Percentiles rank a stretch among this genome's conserved stretches.
Evolutionary conservation across 2,329 filamentous ascomycete species (phyloP).

Genomic region (Phoma herbarum): DNA sequence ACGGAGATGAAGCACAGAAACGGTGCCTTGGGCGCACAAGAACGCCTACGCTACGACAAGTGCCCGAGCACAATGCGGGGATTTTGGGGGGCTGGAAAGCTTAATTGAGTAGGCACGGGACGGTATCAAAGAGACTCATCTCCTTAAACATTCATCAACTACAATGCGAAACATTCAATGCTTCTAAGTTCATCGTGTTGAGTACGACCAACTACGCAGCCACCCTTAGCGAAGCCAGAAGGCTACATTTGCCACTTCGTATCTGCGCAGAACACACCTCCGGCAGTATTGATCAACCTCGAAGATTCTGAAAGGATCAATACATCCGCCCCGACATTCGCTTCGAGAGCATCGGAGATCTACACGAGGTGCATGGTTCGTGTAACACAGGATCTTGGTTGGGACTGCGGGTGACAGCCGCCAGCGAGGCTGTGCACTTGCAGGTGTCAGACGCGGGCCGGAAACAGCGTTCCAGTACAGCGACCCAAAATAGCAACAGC

Average conservation of each 20-base stretch:
- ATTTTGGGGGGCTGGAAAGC: conserved; percentile 31
- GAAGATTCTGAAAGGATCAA: neutral
- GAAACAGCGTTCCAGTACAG: conserved; percentile 19
- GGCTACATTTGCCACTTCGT: conserved; percentile 11
- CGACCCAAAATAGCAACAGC: conserved; percentile 25
- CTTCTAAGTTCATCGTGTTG: neutral
- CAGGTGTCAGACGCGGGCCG: conserved; percentile 29
- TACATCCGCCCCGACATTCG: neutral
- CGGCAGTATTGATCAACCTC: conserved; percentile 4
- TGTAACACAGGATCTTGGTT: conserved; percentile 11
- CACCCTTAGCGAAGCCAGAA: neutral
- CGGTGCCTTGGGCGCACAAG: conserved; percentile 3
- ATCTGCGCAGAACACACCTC: neutral
- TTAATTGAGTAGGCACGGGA: conserved; percentile 21
- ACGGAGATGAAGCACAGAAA: conserved; percentile 13
- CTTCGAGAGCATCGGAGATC: conserved; percentile 14
- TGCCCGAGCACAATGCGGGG: conserved; percentile 21
- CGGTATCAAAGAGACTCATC: neutral
- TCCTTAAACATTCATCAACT: neutral
- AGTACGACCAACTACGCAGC: conserved; percentile 1
- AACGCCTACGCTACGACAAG: conserved; percentile 20
- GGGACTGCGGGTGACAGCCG: conserved; percentile 14
- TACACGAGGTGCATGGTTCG: conserved; percentile 20
- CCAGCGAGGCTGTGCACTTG: conserved; percentile 30
- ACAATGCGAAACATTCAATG: neutral